Conservation (phyloP, 2,329 filamentous ascomycete genomes). For the Metarhizium guizhouense region DNA sequence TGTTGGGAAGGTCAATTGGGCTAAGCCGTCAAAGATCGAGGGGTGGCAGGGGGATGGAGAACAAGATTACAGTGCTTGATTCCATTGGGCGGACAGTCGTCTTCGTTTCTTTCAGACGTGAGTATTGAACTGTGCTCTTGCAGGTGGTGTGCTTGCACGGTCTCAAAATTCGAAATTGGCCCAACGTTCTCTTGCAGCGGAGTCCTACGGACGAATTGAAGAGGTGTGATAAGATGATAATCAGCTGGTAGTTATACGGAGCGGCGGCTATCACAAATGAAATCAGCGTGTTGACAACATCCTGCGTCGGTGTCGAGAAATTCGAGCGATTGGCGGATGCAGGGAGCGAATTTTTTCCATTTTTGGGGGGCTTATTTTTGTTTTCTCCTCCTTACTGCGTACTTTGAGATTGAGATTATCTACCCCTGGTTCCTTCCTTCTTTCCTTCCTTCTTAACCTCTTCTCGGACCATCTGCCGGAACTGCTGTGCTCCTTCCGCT, state of each 20-base stretch:
- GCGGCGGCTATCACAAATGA: no score
- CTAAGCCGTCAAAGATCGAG: background rate
- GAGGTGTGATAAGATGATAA: background rate
- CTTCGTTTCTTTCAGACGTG: background rate
- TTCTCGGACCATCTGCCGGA: background rate
- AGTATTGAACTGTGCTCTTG: background rate
- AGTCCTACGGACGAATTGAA: background rate
- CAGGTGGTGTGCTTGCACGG: background rate
- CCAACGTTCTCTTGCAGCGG: background rate
- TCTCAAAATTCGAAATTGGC: background rate
- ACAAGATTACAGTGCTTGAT: background rate
- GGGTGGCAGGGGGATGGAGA: background rate
- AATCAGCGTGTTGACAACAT: no score
- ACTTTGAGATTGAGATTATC: no score
- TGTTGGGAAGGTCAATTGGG: background rate
- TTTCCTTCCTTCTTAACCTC: no score
- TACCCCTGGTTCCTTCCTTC: no score
- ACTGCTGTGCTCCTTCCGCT: background rate
- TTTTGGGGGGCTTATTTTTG: no score
- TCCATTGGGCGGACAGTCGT: background rate
- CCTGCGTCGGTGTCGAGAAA: no score
- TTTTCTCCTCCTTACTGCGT: no score
- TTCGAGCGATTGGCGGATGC: background rate
- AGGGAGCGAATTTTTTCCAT: background rate
- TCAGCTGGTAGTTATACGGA: no score